phyloP scores from a whole-genome alignment of 306 rosid genomes.

The Mimosa bimucronata region DNA sequence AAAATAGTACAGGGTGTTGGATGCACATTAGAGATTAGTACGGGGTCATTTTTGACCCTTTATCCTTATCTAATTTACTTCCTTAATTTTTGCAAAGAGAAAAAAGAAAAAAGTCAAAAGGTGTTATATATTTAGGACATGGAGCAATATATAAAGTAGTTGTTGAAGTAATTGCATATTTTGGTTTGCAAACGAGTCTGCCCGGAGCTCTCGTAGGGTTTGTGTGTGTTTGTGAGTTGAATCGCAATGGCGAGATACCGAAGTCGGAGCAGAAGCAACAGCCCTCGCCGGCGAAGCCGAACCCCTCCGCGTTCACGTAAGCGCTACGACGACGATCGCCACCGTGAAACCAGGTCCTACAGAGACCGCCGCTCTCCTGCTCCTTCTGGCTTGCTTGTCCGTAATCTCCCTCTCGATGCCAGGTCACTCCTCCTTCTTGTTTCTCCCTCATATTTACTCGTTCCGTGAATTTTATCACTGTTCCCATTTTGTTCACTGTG shows the following conservation, averaged over 20 bases:
- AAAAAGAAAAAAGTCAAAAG: too few species aligned
- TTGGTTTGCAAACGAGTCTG: too few species aligned
- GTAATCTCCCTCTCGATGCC: constrained; percentile 95
- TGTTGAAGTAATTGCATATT: too few species aligned
- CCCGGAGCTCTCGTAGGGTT: too few species aligned
- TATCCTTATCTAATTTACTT: too few species aligned
- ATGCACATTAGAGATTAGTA: too few species aligned
- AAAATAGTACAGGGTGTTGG: too few species aligned
- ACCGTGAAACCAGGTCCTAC: constrained; percentile 62
- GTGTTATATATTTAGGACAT: too few species aligned
- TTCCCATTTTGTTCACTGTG: too few species aligned
- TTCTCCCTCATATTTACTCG: not conserved
- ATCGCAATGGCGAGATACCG: constrained; percentile 68
- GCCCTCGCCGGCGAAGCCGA: constrained; percentile 92
- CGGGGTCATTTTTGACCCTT: too few species aligned
- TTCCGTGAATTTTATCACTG: not conserved
- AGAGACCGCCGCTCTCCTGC: constrained; percentile 90
- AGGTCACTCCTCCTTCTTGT: constrained; percentile 47
- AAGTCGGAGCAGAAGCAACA: constrained; percentile 91
- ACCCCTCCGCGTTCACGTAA: constrained; percentile 85
- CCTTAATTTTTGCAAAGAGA: too few species aligned
- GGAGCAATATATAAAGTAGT: too few species aligned
- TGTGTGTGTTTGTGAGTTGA: not conserved
- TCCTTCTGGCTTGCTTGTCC: constrained; percentile 94
- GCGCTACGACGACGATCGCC: constrained; percentile 72